Base-by-base conservation (phyloP, 192 early-diverging fungal genomes). In the Entomortierella beljakovae region DNA sequence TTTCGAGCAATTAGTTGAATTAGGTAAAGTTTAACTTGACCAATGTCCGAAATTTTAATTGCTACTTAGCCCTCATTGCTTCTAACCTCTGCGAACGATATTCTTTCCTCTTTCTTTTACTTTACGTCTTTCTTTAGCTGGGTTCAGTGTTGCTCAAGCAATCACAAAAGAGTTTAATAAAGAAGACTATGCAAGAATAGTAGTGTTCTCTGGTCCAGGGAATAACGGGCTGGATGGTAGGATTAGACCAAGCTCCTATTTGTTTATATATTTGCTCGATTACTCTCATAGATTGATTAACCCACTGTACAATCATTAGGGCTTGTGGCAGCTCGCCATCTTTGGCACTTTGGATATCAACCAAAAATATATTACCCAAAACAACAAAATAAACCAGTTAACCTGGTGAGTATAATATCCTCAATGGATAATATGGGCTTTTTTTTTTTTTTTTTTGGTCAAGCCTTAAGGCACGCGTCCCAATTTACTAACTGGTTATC, bases 151-250 rank as follows among this genome's bases (percentile, higher is more conserved):
- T 3, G 96, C 97, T 16, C 90, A 96, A 71, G 91, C 93, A 26
- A 87, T 97, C 28, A 83, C 89, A 26, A 88, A 91, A 38, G 89
- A 87, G 25, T 96, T 93, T 76, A 83, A 85, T 28, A 72, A 57
- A 8, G 80, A 87, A 6, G 71, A 54, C 16, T 63, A 85, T 50
- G 62, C 86, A 3, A 84, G 82, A 29, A 85, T 95, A 8, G 75
- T 94, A 8, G 83, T 96, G 16, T 92, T 90, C 75, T 87, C 89
- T 54, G 94, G 93, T 2, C 92, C 92, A 37, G 98, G 97, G 43
- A 99, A 99, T 77, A 99, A 99, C 81, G 98, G 98, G 31, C 97
- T 97, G 20, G 98, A 99, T 82, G 98, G 90, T 87, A 82, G 35
- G 0, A 3, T 49, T 11, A 23, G 25, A 10, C 20, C 11, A 7